Conservation (phyloP, 2,329 filamentous ascomycete genomes). For the Exophiala spinifera region DNA sequence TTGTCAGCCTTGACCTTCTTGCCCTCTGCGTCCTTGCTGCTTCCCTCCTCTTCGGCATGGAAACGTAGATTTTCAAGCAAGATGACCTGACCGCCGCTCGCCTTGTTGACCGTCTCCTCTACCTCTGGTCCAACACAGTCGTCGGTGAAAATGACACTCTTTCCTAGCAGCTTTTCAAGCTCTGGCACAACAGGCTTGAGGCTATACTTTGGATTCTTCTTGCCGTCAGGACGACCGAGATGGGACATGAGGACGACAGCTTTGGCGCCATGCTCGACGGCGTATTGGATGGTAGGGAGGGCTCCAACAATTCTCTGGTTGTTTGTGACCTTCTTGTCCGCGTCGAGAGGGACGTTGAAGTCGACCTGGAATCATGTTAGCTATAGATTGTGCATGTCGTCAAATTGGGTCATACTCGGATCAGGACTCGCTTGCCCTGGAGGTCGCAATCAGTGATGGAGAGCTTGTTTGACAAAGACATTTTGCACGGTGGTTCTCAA, state of each 20-base stretch:
- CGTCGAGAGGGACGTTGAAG: slow-evolving; percentile 98
- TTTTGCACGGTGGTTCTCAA: slow-evolving; percentile 40
- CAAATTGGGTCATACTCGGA: slow-evolving; percentile 66
- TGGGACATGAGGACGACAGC: slow-evolving; percentile 97
- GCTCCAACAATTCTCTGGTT: slow-evolving; percentile 97
- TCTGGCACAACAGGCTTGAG: slow-evolving; percentile 87
- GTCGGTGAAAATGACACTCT: slow-evolving; percentile 79
- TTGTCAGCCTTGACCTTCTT: slow-evolving; percentile 99
- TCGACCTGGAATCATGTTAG: slow-evolving; percentile 66
- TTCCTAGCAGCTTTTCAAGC: slow-evolving; percentile 84
- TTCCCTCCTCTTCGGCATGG: slow-evolving; percentile 97
- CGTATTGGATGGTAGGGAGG: slow-evolving; percentile 91
- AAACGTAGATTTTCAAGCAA: slow-evolving; percentile 97
- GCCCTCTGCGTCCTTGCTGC: slow-evolving; percentile 85
- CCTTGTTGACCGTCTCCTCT: slow-evolving; percentile 83
- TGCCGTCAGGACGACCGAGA: slow-evolving; percentile 90
- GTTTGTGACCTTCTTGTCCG: slow-evolving; percentile 92
- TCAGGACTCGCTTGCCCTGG: slow-evolving; percentile 97
- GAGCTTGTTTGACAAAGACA: slow-evolving; percentile 99
- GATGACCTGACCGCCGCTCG: slow-evolving; percentile 75
- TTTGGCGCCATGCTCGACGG: slow-evolving; percentile 85
- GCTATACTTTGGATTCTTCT: slow-evolving; percentile 88
- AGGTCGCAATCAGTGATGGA: slow-evolving; percentile 94
- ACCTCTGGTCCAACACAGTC: slow-evolving; percentile 89
- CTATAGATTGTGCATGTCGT: background rate